phyloP scores from a whole-genome alignment of 768 basidiomycete species.

The Pisolithus albus region DNA sequence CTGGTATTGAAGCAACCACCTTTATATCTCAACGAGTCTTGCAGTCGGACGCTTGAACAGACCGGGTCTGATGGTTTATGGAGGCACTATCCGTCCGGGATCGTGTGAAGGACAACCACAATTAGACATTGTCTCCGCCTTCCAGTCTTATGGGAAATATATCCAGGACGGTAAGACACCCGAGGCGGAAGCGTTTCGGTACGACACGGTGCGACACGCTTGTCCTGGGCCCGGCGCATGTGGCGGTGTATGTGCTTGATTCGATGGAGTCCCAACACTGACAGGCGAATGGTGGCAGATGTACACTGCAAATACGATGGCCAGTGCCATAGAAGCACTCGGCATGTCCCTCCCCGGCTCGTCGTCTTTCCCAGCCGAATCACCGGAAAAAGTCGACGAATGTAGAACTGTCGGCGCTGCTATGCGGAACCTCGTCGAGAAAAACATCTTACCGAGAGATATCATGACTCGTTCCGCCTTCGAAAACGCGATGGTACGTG shows the following conservation, averaged over 20 bases:
- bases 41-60: constrained; percentile 91
- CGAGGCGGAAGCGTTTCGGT: constrained; percentile 76
- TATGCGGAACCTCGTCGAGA: constrained; percentile 84
- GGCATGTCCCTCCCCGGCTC: constrained; percentile 97
- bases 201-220: constrained; percentile 83
- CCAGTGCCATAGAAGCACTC: constrained; percentile 87
- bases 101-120: constrained; percentile 83
- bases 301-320: constrained; percentile 99
- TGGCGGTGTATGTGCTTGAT: constrained; percentile 68
- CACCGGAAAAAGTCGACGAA: constrained; percentile 80
- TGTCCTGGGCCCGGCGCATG: constrained; percentile 99
- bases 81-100: constrained; percentile 90
- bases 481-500: constrained; percentile 88
- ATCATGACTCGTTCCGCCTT: constrained; percentile 98
- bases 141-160: constrained; percentile 96
- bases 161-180: constrained; percentile 82
- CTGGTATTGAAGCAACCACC: background rate
- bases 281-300: constrained; percentile 44
- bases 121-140: constrained; percentile 94
- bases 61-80: constrained; percentile 96
- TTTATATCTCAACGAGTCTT: constrained; percentile 7
- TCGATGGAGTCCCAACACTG: constrained; percentile 4
- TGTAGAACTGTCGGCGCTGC: constrained; percentile 71
- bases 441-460: constrained; percentile 88
- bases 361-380: constrained; percentile 95